Percentiles rank a stretch among this genome's conserved stretches.
These are phyloP conservation scores for Zizania palustris DNA, from an alignment of 202 grass and related monocot species.

Conservation along the genomic window DNA sequence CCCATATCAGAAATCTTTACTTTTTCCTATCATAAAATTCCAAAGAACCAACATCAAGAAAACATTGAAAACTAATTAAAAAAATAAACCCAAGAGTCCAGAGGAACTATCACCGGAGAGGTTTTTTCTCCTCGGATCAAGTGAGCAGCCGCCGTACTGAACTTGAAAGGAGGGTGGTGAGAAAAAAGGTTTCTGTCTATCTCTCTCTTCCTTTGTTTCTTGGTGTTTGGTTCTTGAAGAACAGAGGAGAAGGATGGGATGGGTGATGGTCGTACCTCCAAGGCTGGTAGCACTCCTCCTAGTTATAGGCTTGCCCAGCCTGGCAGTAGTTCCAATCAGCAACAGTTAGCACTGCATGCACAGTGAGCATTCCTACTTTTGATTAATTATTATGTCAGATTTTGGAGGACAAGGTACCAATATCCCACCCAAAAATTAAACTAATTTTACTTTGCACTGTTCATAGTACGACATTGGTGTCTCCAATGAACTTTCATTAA, in stretches of 20 bases:
- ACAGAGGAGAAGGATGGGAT: constrained; percentile 55
- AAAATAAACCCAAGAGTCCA: constrained; percentile 28
- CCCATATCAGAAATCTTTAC: not conserved
- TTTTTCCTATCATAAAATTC: not conserved
- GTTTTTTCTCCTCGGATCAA: constrained; percentile 42
- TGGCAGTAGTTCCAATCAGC: constrained; percentile 47
- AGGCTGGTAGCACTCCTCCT: constrained; percentile 20
- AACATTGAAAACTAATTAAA: not conserved
- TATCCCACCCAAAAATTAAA: constrained; percentile 28
- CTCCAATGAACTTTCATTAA: constrained; percentile 18
- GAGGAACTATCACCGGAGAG: not conserved
- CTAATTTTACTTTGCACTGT: not conserved
- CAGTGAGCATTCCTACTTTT: constrained; percentile 21
- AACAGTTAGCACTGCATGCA: constrained; percentile 34
- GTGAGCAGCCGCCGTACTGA: constrained; percentile 47
- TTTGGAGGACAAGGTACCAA: constrained; percentile 32
- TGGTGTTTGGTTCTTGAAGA: constrained; percentile 36
- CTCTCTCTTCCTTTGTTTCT: constrained; percentile 1
- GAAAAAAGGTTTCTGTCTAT: constrained; percentile 10
- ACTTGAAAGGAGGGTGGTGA: constrained; percentile 40
- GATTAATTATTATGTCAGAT: constrained; percentile 35
- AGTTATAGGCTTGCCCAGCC: constrained; percentile 30
- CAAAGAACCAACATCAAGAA: not conserved
- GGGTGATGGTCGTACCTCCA: constrained; percentile 39
- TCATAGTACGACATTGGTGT: constrained; percentile 9